Evolutionary conservation across 495 filamentous ascomycete genomes (phyloP), one percentile per base, ranked within the genome.

Genomic region (Emericellopsis terricola): DNA sequence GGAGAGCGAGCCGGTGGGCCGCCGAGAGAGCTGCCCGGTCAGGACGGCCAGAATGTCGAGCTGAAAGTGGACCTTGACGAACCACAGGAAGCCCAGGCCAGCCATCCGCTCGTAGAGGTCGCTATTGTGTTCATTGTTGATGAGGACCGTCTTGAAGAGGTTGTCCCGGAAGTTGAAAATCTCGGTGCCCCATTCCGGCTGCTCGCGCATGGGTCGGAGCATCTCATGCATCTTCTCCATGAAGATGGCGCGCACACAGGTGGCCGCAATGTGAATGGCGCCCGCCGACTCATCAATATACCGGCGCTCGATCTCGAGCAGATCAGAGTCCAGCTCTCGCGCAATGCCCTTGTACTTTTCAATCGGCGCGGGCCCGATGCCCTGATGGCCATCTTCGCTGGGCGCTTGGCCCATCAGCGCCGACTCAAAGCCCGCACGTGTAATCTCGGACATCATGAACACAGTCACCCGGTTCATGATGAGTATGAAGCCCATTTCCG

Each of bases 401-500:
- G n/a, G n/a, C 6, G 6, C 23, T 28, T 32, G 34, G 33, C 41
- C 60, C 35, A 64, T 52, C 51, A 58, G 47, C 38, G 47, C 58
- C 41, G 36, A 51, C 41, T 54, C 67, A 44, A 57, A 44, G 4
- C 52, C 53, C 17, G 67, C 59, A 27, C 59, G 46, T 16, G 61
- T 59, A 15, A 69, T 52, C 30, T 64, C 57, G 8, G 11, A 10
- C 5, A 35, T 11, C 23, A 26, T 26, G 11, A 26, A 26, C 6
- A 26, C 11, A 11, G 23, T 26, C 6, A 26, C 6, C 23, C 23
- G 23, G 50, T 56, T 60, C 27, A 62, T 59, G 15, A 76, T 49
- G n/a, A 74, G 50, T 41, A 65, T 69, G 42, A 76, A 77, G 16
- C 73, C 65, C 75, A 78, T 78, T 33, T 80, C 75, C 3, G 75